These are phyloP conservation scores for Lasiosphaeria hispida DNA, from an alignment of 495 filamentous ascomycete genomes.

Conservation along the genomic window DNA sequence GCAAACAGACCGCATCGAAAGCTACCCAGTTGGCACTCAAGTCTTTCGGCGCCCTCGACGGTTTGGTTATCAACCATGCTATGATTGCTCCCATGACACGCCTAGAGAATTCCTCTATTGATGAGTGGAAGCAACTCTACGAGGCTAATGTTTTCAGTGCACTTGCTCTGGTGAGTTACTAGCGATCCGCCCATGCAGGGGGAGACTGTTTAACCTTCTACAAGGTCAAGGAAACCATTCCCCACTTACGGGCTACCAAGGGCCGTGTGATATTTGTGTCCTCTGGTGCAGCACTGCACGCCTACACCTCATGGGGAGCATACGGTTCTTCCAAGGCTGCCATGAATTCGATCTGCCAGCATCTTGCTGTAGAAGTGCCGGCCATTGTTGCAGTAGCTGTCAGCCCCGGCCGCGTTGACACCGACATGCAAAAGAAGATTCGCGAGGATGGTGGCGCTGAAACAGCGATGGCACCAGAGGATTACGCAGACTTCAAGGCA, in stretches of 20 bases:
- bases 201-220: background rate
- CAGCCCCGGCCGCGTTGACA: conserved; percentile 84
- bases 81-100: conserved; percentile 73
- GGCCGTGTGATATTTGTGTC: conserved; percentile 73
- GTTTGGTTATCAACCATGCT: conserved; percentile 85
- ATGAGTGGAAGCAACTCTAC: conserved; percentile 74
- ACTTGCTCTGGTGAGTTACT: conserved; percentile 65
- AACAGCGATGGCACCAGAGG: conserved; percentile 59
- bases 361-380: conserved; percentile 76
- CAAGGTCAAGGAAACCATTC: conserved; percentile 72
- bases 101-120: conserved; percentile 58
- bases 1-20: conserved; percentile 52
- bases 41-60: conserved; percentile 72
- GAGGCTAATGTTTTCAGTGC: conserved; percentile 83
- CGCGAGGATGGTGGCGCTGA: conserved; percentile 60
- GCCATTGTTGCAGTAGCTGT: conserved; percentile 67
- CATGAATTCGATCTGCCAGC: conserved; percentile 74
- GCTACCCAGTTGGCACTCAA: conserved; percentile 62
- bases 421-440: conserved; percentile 86
- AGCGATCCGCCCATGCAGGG: background rate
- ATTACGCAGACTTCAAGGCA: conserved; percentile 65
- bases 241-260: conserved; percentile 63
- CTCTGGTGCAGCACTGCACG: conserved; percentile 66
- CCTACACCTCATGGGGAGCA: conserved; percentile 70
- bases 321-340: conserved; percentile 90